A percentile compares a stretch with the other conserved stretches of the same genome.
These are phyloP conservation scores for Penicillium argentinense DNA, from an alignment of 495 filamentous ascomycete species.

Conservation along the genomic window DNA sequence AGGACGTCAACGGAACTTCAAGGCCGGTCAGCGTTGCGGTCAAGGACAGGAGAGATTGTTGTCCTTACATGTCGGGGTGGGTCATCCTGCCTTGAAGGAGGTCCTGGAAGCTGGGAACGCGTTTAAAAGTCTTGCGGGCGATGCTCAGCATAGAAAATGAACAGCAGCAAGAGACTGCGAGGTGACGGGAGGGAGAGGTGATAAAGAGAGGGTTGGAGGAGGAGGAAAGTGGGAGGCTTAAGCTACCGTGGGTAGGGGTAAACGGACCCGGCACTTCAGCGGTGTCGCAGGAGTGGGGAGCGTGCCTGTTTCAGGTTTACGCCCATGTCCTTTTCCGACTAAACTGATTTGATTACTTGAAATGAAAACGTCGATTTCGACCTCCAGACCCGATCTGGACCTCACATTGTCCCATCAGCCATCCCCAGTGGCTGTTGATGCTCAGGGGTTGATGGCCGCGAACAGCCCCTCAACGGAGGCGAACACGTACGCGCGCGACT, in stretches of 20 bases:
- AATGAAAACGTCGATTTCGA: conserved; percentile 2
- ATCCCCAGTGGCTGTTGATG: conserved; percentile 6
- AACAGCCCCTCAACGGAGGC: neutral
- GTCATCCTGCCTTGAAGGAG: conserved; percentile 60
- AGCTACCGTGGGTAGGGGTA: conserved; percentile 33
- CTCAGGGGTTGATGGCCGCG: conserved; percentile 1
- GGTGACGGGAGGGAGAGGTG: conserved; percentile 16
- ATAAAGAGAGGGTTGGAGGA: conserved; percentile 24
- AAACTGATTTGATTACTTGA: neutral
- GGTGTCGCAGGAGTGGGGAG: conserved; percentile 21
- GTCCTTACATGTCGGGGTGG: conserved; percentile 52
- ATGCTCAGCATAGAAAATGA: conserved; percentile 51
- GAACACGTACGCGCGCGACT: conserved; percentile 10
- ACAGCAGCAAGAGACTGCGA: conserved; percentile 34
- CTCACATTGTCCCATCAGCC: conserved; percentile 8
- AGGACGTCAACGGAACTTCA: conserved; percentile 90
- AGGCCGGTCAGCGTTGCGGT: conserved; percentile 22
- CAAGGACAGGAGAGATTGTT: conserved; percentile 1
- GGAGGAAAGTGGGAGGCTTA: conserved; percentile 23
- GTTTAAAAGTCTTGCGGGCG: conserved; percentile 52
- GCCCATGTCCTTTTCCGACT: conserved; percentile 2
- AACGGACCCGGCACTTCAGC: conserved; percentile 24
- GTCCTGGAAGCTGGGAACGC: conserved; percentile 60
- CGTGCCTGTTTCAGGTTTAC: conserved; percentile 45
- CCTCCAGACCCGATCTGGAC: conserved; percentile 6